Conservation (phyloP, 208 protist genomes). For the Leishmania turanica region DNA sequence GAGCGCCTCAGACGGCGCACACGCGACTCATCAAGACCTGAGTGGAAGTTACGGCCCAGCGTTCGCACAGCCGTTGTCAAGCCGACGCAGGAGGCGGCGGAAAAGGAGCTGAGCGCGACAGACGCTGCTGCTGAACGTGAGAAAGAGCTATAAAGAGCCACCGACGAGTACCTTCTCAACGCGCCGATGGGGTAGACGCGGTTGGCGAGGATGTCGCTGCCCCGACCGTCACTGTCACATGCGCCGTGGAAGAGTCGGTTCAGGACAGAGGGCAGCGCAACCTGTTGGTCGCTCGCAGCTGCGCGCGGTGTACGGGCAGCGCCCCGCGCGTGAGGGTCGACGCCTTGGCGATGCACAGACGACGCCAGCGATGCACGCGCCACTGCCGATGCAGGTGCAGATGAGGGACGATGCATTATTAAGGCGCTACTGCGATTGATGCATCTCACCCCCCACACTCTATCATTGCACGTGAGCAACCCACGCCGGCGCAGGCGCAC, state of each 20-base stretch:
- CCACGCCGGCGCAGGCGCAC: neutral
- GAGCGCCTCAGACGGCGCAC: conserved; percentile 61
- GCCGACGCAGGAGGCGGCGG: neutral
- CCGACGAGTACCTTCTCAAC: neutral
- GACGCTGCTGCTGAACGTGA: conserved; percentile 2
- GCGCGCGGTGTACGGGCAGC: neutral
- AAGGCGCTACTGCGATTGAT: neutral
- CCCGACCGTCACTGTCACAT: neutral
- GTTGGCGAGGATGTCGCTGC: neutral
- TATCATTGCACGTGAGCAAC: neutral
- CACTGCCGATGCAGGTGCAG: neutral
- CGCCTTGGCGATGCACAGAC: neutral
- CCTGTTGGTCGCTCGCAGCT: neutral
- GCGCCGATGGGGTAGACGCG: neutral
- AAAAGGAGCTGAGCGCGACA: neutral
- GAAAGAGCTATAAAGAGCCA: neutral
- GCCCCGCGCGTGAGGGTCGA: neutral
- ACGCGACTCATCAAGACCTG: conserved; percentile 72
- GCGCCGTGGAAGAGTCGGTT: neutral
- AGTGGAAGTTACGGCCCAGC: conserved; percentile 54
- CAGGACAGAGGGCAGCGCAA: neutral
- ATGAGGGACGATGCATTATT: neutral
- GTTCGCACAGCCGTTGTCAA: neutral
- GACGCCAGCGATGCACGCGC: neutral
- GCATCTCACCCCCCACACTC: neutral